A percentile compares a stretch with the other conserved stretches of the same genome.
These are phyloP conservation scores for Russula sp. DNA, from an alignment of 768 basidiomycete species.

Conservation along the genomic window DNA sequence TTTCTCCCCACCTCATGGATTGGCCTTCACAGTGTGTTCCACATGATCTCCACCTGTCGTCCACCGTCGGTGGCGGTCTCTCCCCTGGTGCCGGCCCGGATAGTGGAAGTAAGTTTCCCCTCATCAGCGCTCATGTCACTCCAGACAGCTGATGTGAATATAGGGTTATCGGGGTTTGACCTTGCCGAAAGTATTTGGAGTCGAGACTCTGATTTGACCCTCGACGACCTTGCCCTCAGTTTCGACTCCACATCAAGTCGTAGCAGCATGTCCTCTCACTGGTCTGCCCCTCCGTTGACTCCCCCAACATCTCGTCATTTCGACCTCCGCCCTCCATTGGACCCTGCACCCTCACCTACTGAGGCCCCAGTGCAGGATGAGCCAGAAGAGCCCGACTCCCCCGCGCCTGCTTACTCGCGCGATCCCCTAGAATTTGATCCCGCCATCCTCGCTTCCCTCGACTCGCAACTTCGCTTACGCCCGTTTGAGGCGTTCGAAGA, in stretches of 20 bases:
- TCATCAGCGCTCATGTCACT: slow-evolving; percentile 17
- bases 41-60: background rate
- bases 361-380: background rate
- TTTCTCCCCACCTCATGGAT: background rate
- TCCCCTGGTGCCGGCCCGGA: slow-evolving; percentile 8
- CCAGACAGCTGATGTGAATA: background rate
- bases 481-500: slow-evolving; percentile 26
- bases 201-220: slow-evolving; percentile 24
- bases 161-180: slow-evolving; percentile 25
- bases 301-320: slow-evolving; percentile 10
- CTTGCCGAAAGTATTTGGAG: slow-evolving; percentile 30
- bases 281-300: slow-evolving; percentile 17
- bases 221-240: slow-evolving; percentile 26
- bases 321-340: background rate
- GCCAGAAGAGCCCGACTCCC: slow-evolving; percentile 13
- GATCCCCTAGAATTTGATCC: slow-evolving; percentile 23
- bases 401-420: slow-evolving; percentile 23
- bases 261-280: slow-evolving; percentile 17
- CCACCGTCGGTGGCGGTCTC: background rate
- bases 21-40: slow-evolving; percentile 5
- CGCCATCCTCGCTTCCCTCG: slow-evolving; percentile 18
- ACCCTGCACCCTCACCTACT: background rate
- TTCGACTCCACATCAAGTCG: slow-evolving; percentile 20
- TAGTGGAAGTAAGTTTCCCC: background rate
- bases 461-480: slow-evolving; percentile 8